Conservation (phyloP, 1,139 yeast genomes). For the Cylindricascospora bacillispora region DNA sequence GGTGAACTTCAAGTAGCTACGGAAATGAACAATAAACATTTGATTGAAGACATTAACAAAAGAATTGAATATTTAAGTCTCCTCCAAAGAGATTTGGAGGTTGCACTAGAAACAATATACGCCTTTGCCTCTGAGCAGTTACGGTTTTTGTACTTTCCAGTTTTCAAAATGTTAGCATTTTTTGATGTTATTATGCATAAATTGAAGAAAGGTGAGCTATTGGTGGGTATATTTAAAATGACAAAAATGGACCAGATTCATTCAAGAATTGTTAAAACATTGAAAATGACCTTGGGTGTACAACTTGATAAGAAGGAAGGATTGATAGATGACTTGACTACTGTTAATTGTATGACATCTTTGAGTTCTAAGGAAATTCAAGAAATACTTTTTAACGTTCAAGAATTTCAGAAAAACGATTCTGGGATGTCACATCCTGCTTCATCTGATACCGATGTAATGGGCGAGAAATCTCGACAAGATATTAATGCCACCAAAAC, state of each 20-base stretch:
- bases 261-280: conserved; percentile 9
- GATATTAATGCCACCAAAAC: too few species aligned
- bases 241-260: conserved; percentile 8
- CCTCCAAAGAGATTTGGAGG: conserved; percentile 10
- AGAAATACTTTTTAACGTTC: conserved; percentile 7
- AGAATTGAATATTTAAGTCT: conserved; percentile 13
- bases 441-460: conserved; percentile 1
- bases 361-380: conserved; percentile 5
- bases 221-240: conserved; percentile 14
- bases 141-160: conserved; percentile 23
- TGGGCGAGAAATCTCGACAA: conserved; percentile 3
- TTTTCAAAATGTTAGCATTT: conserved; percentile 22
- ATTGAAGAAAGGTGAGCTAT: conserved; percentile 17
- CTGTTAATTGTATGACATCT: conserved; percentile 1
- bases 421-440: too few species aligned
- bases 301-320: conserved; percentile 8
- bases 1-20: conserved; percentile 5
- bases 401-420: neutral
- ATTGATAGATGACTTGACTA: conserved; percentile 9
- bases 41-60: conserved; percentile 10
- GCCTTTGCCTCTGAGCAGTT: conserved; percentile 16
- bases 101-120: conserved; percentile 14
- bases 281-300: conserved; percentile 13
- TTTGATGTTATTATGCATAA: conserved; percentile 21
- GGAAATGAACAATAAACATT: conserved; percentile 1